phyloP scores from a whole-genome alignment of 2,329 filamentous ascomycete genomes.

The Clonostachys rhizophaga region DNA sequence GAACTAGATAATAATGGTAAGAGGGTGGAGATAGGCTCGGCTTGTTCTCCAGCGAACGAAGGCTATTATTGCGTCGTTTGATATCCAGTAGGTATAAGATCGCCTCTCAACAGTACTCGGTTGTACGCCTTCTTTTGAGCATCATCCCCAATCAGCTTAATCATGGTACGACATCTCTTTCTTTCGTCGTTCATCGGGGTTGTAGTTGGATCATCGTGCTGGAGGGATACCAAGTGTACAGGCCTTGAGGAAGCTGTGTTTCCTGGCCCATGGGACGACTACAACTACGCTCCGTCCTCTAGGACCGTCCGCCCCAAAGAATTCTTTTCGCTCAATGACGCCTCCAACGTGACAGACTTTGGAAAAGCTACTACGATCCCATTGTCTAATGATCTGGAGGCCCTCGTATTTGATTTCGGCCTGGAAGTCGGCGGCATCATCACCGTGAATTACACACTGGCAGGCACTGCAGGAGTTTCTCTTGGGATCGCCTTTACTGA shows the following conservation, averaged over 20 bases:
- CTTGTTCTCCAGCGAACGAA: too few relatives aligned
- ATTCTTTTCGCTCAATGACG: not conserved
- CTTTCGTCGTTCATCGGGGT: too few relatives aligned
- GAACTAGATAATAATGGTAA: too few relatives aligned
- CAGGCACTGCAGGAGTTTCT: not conserved
- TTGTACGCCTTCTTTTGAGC: too few relatives aligned
- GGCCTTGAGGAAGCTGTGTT: not conserved
- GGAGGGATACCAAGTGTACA: not conserved
- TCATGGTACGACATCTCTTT: too few relatives aligned
- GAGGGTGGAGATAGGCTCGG: too few relatives aligned
- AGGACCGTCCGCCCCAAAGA: not conserved
- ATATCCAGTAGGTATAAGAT: too few relatives aligned
- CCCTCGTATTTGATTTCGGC: not conserved
- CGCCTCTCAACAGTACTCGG: too few relatives aligned
- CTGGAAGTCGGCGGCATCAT: not conserved
- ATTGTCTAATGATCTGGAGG: not conserved
- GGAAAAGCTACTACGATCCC: not conserved
- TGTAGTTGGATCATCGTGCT: not conserved
- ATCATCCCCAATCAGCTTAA: too few relatives aligned
- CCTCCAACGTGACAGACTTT: not conserved
- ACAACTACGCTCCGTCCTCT: not conserved
- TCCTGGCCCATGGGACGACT: not conserved
- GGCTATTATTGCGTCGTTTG: too few relatives aligned
- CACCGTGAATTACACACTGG: not conserved
- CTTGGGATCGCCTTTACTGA: not conserved